phyloP scores from a whole-genome alignment of 371 early-diverging fungal species.

The Batkoa obscura region DNA sequence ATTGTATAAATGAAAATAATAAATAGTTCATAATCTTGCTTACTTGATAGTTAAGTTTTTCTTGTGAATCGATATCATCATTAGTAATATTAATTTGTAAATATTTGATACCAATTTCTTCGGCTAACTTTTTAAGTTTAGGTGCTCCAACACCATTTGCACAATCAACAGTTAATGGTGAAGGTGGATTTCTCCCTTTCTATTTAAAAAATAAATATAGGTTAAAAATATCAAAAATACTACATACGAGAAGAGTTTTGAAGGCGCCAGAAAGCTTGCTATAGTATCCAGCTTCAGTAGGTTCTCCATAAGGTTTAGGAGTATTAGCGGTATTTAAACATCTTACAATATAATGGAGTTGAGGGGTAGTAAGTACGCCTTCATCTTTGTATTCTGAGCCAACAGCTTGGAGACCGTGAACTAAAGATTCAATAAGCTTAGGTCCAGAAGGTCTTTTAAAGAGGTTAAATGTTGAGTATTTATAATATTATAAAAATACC shows the following conservation, averaged over 20 bases:
- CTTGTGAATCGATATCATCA: conserved; percentile 35
- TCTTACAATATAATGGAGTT: conserved; percentile 89
- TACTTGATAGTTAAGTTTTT: conserved; percentile 70
- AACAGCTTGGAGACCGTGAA: conserved; percentile 56
- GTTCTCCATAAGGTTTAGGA: conserved; percentile 72
- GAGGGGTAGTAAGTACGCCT: conserved; percentile 93
- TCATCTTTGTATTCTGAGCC: conserved; percentile 50
- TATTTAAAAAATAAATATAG: conserved; percentile 9
- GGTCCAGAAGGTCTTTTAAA: conserved; percentile 63
- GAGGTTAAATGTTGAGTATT: neutral
- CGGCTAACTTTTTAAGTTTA: conserved; percentile 54
- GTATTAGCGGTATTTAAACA: conserved; percentile 65
- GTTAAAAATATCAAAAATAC: neutral
- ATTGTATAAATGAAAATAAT: neutral
- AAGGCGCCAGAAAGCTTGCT: conserved; percentile 70
- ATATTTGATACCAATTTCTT: conserved; percentile 37
- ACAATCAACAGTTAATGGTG: conserved; percentile 66
- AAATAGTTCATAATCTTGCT: conserved; percentile 9
- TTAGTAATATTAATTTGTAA: conserved; percentile 48
- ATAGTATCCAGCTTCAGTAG: conserved; percentile 82
- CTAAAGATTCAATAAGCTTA: conserved; percentile 55
- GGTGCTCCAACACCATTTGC: conserved; percentile 97
- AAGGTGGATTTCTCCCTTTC: conserved; percentile 41
- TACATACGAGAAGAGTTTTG: conserved; percentile 46
- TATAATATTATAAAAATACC: conserved; percentile 24